Base-by-base conservation (phyloP, 2,329 filamentous ascomycete species). In the Raffaelea albimanens region DNA sequence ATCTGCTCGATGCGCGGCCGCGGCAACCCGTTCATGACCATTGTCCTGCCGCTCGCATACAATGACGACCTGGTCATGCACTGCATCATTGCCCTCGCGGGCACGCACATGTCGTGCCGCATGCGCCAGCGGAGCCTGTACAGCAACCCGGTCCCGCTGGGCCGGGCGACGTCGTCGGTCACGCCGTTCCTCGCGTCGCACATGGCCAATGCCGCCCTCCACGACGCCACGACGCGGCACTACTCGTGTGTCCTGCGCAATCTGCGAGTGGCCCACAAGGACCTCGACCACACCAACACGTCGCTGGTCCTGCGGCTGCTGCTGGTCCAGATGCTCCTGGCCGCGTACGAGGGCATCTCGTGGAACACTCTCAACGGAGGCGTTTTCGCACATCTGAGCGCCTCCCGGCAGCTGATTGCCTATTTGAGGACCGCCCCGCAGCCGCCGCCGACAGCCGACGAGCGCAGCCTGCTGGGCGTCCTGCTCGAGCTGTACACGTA, bases 21-120 rank as follows among this genome's bases (percentile, higher is more conserved):
- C 3, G 45, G 42, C 48, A 56, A 56, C 47, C 53, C 55, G 2
- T 55, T 46, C 18, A 16, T 57, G 3, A 43, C 47, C 5, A 43
- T 45, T 34, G 39, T 57, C 13, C 43, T 57, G 33, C 55, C 55
- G 23, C 51, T 57, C 19, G 55, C 55, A 22, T 52, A 55, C 33
- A 45, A 45, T 36, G 54, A 57, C 50, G 54, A 57, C 40, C 52
- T 57, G 23, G 49, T 57, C n/a, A 55, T 57, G 55, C 55, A 57
- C 47, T 52, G 51, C 47, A 36, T 57, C 8, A 39, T 55, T 8
- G 52, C 53, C 25, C 48, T 56, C 5, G 49, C 53, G 36, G 55
- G 54, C 13, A 48, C 48, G 8, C 48, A 53, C 19, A 36, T 53
- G 21, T 50, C 44, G 44, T 48, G 43, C 44, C 13, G 34, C 18